Evolutionary conservation across 2,329 filamentous ascomycete genomes (phyloP), one percentile per base, ranked within the genome.

Genomic region (Pseudopyricularia javanii): DNA sequence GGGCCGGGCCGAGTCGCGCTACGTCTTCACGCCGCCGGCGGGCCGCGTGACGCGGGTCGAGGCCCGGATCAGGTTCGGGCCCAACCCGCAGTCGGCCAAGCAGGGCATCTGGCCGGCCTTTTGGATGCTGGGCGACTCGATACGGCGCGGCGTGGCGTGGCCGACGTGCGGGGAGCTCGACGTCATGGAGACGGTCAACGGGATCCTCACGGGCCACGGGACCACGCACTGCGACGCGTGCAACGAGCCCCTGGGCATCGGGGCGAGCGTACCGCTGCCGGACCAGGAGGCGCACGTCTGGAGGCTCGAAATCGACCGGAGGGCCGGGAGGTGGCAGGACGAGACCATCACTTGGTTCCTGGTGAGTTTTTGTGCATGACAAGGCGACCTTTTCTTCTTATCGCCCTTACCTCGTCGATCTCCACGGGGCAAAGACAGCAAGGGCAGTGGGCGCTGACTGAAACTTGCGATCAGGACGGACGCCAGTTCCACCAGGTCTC

Each of bases 71-170:
- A 71, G 74, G 34, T 66, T 79, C 48, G 78, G 74, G 12, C 59
- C 59, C 54, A 71, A 71, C 61, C 43, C 62, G 1, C n/a, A n/a
- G 34, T 52, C 17, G 49, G 50, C 20, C 45, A 75, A 78, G 63
- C 68, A 78, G 57, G 78, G 78, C 4, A 67, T 80, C 50, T 81
- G 77, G 78, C 76, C 78, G 0, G 78, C 78, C 0, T 80, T 80
- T 59, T 81, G 76, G 77, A 66, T 79, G 55, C 67, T 80, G 15
- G 76, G 78, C 40, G 69, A 78, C 50, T 62, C 70, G 11, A 66
- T 74, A 53, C 71, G 74, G 26, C 65, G 70, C 47, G 75, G 74
- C 8, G 70, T 67, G 1, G 34, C 59, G 14, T 81, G 78, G 78
- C 78, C 78, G 0, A 52, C 55, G 8, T 75, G 74, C 54, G 78